Percentiles rank a stretch among this genome's conserved stretches.
These are phyloP conservation scores for Citrus sp. DNA, from an alignment of 345 rosid species.

Conservation along the genomic window DNA sequence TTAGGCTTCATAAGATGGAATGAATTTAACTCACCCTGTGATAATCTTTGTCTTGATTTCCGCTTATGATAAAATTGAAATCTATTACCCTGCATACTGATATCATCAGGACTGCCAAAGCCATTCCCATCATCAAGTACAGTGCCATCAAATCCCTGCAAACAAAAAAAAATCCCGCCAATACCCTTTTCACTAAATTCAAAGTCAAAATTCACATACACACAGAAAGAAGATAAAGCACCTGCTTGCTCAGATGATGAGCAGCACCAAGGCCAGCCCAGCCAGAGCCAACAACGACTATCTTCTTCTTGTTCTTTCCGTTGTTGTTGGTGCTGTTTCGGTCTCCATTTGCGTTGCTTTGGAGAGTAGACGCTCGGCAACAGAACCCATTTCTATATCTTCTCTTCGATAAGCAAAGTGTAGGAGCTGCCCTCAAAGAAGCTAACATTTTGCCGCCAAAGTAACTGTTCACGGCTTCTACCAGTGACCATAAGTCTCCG, in stretches of 20 bases:
- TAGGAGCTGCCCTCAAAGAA: slow-evolving; percentile 18
- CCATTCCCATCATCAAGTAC: slow-evolving; percentile 52
- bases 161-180: slow-evolving; percentile 3
- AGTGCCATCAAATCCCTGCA: slow-evolving; percentile 56
- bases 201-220: not conserved
- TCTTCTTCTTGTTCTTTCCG: slow-evolving; percentile 32
- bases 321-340: not conserved
- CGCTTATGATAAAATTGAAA: not conserved
- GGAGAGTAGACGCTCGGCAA: slow-evolving; percentile 21
- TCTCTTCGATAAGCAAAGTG: not conserved
- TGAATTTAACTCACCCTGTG: not conserved
- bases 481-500: not conserved
- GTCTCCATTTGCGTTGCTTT: slow-evolving; percentile 19
- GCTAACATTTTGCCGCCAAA: slow-evolving; percentile 23
- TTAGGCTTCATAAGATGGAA: slow-evolving; percentile 12
- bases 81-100: slow-evolving; percentile 50
- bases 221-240: not conserved
- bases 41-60: no score
- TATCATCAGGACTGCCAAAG: slow-evolving; percentile 42
- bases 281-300: slow-evolving; percentile 56
- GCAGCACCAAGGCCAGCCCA: slow-evolving; percentile 73
- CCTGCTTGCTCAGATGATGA: slow-evolving; percentile 57
- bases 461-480: not conserved
- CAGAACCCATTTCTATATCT: slow-evolving; percentile 14
- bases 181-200: not conserved